phyloP scores from a whole-genome alignment of 495 filamentous ascomycete genomes.

The Penicillium angulare region DNA sequence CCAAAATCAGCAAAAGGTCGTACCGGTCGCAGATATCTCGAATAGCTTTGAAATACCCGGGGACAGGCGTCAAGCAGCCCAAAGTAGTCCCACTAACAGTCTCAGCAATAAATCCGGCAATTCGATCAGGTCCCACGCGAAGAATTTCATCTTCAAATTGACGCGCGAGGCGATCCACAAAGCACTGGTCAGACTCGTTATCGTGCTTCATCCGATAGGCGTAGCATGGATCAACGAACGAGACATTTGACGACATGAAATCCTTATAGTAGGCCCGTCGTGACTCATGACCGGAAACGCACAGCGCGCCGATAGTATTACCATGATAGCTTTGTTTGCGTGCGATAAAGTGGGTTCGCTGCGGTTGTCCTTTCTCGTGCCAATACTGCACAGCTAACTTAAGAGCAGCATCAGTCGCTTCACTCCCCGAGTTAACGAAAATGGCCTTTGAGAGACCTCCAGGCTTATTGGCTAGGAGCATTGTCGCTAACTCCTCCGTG shows the following conservation, averaged over 20 bases:
- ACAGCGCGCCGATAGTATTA: slow-evolving; percentile 60
- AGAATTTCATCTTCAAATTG: slow-evolving; percentile 66
- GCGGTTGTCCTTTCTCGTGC: slow-evolving; percentile 28
- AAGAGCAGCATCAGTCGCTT: slow-evolving; percentile 59
- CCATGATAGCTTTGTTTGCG: slow-evolving; percentile 65
- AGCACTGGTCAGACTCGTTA: slow-evolving; percentile 32
- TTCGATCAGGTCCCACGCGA: slow-evolving; percentile 56
- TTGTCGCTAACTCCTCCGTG: slow-evolving; percentile 27
- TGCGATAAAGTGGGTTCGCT: slow-evolving; percentile 54
- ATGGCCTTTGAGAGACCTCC: slow-evolving; percentile 29
- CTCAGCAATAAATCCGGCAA: slow-evolving; percentile 65
- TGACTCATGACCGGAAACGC: slow-evolving; percentile 29
- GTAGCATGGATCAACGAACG: slow-evolving; percentile 38
- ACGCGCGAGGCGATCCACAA: slow-evolving; percentile 37
- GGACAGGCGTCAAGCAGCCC: slow-evolving; percentile 39
- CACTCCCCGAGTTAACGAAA: slow-evolving; percentile 37
- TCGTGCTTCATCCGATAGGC: slow-evolving; percentile 32
- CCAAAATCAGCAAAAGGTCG: slow-evolving; percentile 38
- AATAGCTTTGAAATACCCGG: slow-evolving; percentile 38
- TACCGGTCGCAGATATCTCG: slow-evolving; percentile 39
- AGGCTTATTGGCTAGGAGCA: slow-evolving; percentile 28
- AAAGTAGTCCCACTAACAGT: slow-evolving; percentile 54
- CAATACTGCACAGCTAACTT: slow-evolving; percentile 50
- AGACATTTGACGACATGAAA: slow-evolving; percentile 30
- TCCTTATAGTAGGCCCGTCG: slow-evolving; percentile 29